Evolutionary conservation across 164 flowering plant species (phyloP).

Genomic region (Cinnamomum chago): DNA sequence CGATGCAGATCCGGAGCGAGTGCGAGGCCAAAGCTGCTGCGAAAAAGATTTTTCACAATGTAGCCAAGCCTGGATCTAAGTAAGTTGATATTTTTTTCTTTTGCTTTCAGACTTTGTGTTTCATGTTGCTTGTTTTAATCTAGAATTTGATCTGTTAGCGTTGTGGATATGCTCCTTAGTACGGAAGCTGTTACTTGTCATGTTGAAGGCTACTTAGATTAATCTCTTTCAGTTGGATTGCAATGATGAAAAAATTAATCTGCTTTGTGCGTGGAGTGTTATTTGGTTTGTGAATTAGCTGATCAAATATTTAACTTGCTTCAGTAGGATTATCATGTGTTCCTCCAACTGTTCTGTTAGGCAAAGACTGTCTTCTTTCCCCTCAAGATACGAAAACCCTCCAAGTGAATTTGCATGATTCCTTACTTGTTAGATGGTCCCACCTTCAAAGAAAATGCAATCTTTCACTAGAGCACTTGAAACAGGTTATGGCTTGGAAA

Average conservation of each 20-base stretch:
- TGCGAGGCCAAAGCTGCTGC: constrained; percentile 54
- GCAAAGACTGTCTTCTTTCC: no score
- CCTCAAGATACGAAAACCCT: no score
- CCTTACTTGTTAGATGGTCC: no score
- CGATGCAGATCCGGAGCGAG: constrained; percentile 43
- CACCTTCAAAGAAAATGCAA: no score
- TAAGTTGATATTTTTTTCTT: constrained; percentile 18
- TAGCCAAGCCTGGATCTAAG: constrained; percentile 46
- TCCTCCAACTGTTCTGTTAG: no score
- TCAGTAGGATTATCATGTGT: no score
- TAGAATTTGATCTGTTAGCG: background rate
- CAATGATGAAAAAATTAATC: background rate
- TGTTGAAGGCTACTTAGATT: background rate
- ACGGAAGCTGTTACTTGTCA: no score
- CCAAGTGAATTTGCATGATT: no score
- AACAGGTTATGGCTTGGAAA: no score
- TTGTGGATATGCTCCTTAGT: background rate
- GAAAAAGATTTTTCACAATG: constrained; percentile 47
- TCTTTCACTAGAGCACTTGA: no score
- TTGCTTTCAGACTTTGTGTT: background rate
- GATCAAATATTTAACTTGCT: background rate
- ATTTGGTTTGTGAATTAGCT: background rate
- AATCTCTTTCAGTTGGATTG: background rate
- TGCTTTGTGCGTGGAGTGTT: background rate
- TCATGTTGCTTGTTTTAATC: background rate